These are phyloP conservation scores for Vanrija humicola DNA, from an alignment of 1,284 basidiomycete species.

Conservation along the genomic window DNA sequence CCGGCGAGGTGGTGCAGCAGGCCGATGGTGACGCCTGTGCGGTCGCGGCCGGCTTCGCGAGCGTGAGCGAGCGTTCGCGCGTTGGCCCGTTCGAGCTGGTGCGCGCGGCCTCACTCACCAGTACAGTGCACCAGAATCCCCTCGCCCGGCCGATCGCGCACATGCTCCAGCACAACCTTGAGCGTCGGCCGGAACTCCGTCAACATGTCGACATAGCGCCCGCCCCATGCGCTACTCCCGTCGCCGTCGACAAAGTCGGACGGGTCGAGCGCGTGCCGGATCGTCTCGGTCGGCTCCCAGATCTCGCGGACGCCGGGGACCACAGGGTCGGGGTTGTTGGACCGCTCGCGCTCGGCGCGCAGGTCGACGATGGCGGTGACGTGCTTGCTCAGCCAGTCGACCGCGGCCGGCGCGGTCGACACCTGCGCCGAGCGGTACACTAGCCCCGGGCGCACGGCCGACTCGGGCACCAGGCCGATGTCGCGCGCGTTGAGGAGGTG, in stretches of 20 bases:
- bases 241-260: conserved; percentile 8
- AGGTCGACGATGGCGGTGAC: conserved; percentile 11
- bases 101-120: background rate
- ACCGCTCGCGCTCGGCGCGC: conserved; percentile 5
- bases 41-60: conserved; percentile 12
- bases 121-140: conserved; percentile 18
- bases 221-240: conserved; percentile 8
- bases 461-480: conserved; percentile 8
- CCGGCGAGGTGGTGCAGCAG: conserved; percentile 13
- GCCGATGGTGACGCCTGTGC: conserved; percentile 13
- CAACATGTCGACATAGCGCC: conserved; percentile 5
- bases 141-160: conserved; percentile 3
- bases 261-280: background rate
- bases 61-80: background rate
- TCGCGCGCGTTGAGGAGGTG: conserved; percentile 14
- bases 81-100: too few species aligned
- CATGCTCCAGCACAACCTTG: conserved; percentile 12
- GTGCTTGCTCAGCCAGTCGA: conserved; percentile 5
- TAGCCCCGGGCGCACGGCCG: background rate
- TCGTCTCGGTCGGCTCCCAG: background rate
- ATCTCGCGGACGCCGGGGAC: conserved; percentile 3
- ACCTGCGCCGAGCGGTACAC: conserved; percentile 10
- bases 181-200: conserved; percentile 1
- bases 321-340: conserved; percentile 4
- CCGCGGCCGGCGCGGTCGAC: background rate